Conservation (phyloP, 306 rosid genomes). For the Castanea crenata region DNA sequence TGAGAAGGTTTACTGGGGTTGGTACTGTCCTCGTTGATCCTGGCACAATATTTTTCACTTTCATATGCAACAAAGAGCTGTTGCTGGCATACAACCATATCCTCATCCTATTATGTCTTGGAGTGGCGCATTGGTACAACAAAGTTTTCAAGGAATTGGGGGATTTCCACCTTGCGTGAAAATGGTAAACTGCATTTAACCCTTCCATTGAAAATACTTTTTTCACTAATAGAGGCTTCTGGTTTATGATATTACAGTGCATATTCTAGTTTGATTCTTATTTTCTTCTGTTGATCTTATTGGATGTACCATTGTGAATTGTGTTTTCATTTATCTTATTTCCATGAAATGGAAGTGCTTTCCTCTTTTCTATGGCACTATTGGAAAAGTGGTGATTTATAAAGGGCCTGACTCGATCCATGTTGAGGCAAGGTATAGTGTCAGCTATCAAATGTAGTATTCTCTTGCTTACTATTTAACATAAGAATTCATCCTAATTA, state of each 20-base stretch:
- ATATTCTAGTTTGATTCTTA: neutral
- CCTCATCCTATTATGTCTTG: slow-evolving; percentile 90
- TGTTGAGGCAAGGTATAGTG: neutral
- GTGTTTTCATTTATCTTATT: neutral
- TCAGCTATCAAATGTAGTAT: neutral
- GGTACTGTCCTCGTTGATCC: slow-evolving; percentile 89
- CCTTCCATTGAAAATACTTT: slow-evolving; percentile 4
- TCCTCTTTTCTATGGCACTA: neutral
- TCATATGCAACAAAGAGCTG: slow-evolving; percentile 88
- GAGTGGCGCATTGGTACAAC: slow-evolving; percentile 66
- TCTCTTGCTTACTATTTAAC: neutral
- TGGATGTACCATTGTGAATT: neutral
- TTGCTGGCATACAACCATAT: slow-evolving; percentile 70
- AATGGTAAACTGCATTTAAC: slow-evolving; percentile 59
- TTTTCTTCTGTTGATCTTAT: neutral
- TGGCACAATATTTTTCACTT: slow-evolving; percentile 71
- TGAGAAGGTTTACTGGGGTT: slow-evolving; percentile 92
- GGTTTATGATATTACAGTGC: neutral
- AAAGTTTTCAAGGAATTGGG: slow-evolving; percentile 70
- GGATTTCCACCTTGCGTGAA: slow-evolving; percentile 80
- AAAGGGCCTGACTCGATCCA: neutral
- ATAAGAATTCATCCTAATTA: neutral
- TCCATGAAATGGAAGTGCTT: neutral
- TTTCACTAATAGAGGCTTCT: neutral
- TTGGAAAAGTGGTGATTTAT: neutral